A percentile compares a stretch with the other conserved stretches of the same genome.
These are phyloP conservation scores for Sextonia rubra DNA, from an alignment of 164 flowering plant species.

Conservation along the genomic window DNA sequence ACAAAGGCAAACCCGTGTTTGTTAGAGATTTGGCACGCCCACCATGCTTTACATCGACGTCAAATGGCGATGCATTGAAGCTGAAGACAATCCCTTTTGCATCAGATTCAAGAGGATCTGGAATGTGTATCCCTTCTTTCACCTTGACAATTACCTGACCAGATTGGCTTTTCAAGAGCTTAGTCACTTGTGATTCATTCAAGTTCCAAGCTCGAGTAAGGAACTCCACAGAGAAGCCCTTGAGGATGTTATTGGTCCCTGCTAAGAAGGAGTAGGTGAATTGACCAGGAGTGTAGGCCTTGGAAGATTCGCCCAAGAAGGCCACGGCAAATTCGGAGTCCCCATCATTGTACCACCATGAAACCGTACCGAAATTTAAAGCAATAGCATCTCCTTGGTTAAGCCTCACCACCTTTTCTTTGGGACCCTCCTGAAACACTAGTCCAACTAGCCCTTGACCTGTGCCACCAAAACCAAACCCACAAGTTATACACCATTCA, in stretches of 20 bases:
- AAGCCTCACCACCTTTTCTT: constrained; percentile 54
- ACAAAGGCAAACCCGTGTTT: constrained; percentile 48
- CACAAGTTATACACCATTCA: too few species aligned
- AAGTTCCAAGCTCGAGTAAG: constrained; percentile 53
- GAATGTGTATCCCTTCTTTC: constrained; percentile 28
- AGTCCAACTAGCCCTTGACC: constrained; percentile 53
- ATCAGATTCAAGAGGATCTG: constrained; percentile 43
- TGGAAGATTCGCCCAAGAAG: constrained; percentile 59
- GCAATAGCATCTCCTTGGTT: constrained; percentile 73
- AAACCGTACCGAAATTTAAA: constrained; percentile 53
- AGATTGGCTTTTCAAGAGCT: constrained; percentile 42
- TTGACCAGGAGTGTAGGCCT: constrained; percentile 48
- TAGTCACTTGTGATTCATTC: constrained; percentile 30
- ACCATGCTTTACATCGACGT: constrained; percentile 49
- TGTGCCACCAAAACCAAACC: background rate
- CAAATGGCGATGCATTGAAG: constrained; percentile 49
- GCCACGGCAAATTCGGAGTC: constrained; percentile 45
- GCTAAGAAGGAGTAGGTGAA: constrained; percentile 54
- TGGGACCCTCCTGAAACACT: constrained; percentile 42
- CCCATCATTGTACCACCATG: constrained; percentile 80
- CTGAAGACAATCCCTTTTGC: constrained; percentile 37
- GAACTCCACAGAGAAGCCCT: constrained; percentile 59
- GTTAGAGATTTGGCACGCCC: constrained; percentile 49
- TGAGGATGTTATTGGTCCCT: constrained; percentile 54
- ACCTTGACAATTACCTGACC: constrained; percentile 47